Evolutionary conservation across 257 asterid genomes (phyloP), one percentile per base, ranked within the genome.

Genomic region (Plantago major): DNA sequence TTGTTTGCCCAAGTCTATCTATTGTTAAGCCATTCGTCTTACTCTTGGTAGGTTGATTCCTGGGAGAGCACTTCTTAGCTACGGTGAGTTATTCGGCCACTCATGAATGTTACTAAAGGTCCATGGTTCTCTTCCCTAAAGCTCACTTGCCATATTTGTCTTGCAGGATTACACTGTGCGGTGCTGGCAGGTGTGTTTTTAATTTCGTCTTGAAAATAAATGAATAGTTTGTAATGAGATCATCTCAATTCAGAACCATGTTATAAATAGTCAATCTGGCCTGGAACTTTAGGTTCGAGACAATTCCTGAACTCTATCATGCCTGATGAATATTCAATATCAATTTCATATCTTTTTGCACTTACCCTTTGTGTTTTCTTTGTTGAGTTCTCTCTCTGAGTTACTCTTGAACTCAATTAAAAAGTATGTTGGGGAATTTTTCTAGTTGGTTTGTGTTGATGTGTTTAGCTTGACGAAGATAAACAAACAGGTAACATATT

Each of bases 131-230:
- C 46, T 50, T 16, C 40, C 58, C 67, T 55, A 33, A 58, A 50
- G 58, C 30, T 71, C 38, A 72, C 65, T 50, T 47, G 72, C 46
- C 62, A 58, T 40, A 33, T 72, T 67, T 70, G 42, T 69, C 71
- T 76, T 80, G 83, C 89, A 89, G 97, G 99, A 54, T 77, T 93
- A 57, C 97, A 93, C 72, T 93, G 97, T 75, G 99, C 96, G 28
- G 80, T 76, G 70, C 95, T 93, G 46, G 97, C 99, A 18, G 97
- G 97, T 93, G 84, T 42, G 74, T 66, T 45, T 55, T 60, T 54
- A 30, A 22, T 38, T 56, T 42, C 12, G 52, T 45, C 55, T 44
- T 38, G 63, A 44, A 46, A 17, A 59, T 43, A 13, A 54, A 11
- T 38, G 62, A 55, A 40, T 40, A 48, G 43, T 49, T 49, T 47